Conservation (phyloP, 2,329 filamentous ascomycete species). For the Phialophora expanda region DNA sequence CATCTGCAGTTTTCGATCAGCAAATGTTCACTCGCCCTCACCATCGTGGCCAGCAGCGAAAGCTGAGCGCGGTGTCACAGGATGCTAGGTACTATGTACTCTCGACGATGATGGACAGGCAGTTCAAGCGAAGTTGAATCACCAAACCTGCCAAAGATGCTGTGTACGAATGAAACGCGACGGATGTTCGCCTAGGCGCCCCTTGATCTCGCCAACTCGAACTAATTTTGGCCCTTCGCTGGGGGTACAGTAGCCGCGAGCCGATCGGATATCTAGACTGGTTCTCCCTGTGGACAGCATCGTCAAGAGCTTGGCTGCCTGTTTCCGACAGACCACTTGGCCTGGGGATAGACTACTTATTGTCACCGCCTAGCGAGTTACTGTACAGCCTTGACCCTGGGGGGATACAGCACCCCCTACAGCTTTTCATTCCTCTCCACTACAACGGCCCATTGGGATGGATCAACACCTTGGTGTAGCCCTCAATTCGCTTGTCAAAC, state of each 20-base stretch:
- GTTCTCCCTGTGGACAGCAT: neutral
- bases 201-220: conserved; percentile 9
- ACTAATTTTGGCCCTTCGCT: neutral
- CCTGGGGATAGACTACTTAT: no score
- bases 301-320: neutral
- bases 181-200: neutral
- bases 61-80: neutral
- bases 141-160: neutral
- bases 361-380: neutral
- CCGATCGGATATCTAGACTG: neutral
- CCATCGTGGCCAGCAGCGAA: neutral
- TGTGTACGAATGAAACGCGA: neutral
- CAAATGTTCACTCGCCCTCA: neutral
- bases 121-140: conserved; percentile 1
- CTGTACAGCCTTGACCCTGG: neutral
- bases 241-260: conserved; percentile 7
- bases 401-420: neutral
- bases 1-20: neutral
- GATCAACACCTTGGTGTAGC: conserved; percentile 71
- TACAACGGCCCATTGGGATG: conserved; percentile 63
- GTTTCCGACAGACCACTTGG: neutral
- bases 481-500: conserved; percentile 69
- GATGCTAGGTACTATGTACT: no score
- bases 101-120: neutral
- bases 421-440: neutral